phyloP scores from a whole-genome alignment of 2,329 filamentous ascomycete species.

The Claviceps sorghi region DNA sequence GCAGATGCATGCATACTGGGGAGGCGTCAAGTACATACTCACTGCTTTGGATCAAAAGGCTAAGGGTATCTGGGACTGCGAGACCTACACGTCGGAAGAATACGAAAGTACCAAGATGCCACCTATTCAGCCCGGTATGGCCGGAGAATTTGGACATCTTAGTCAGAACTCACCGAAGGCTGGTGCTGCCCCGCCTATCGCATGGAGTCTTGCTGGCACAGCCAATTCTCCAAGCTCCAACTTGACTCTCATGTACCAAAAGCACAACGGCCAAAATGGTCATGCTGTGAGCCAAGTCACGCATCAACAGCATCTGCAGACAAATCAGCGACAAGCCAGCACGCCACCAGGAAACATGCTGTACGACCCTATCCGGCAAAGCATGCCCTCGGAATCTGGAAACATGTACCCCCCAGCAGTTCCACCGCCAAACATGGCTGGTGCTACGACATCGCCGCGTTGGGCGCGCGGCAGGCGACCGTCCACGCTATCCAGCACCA shows the following conservation, averaged over 20 bases:
- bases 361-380: conserved; percentile 45
- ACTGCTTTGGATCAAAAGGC: conserved; percentile 78
- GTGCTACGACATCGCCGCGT: conserved; percentile 29
- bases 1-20: conserved; percentile 73
- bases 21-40: conserved; percentile 72
- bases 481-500: conserved; percentile 10
- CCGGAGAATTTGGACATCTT: conserved; percentile 27
- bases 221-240: conserved; percentile 77
- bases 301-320: conserved; percentile 3
- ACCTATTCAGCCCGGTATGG: conserved; percentile 20
- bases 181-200: conserved; percentile 37
- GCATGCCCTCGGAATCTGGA: conserved; percentile 29
- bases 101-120: conserved; percentile 54
- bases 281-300: conserved; percentile 2
- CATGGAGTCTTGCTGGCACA: conserved; percentile 77
- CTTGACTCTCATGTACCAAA: conserved; percentile 66
- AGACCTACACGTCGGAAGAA: conserved; percentile 55
- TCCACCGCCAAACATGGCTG: conserved; percentile 33
- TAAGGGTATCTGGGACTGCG: conserved; percentile 70
- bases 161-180: conserved; percentile 32
- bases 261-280: conserved; percentile 12
- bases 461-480: conserved; percentile 14
- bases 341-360: conserved; percentile 44
- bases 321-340: conserved; percentile 20
- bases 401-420: conserved; percentile 35